Evolutionary conservation across 345 rosid species (phyloP).

Genomic region (Brassica rapa): DNA sequence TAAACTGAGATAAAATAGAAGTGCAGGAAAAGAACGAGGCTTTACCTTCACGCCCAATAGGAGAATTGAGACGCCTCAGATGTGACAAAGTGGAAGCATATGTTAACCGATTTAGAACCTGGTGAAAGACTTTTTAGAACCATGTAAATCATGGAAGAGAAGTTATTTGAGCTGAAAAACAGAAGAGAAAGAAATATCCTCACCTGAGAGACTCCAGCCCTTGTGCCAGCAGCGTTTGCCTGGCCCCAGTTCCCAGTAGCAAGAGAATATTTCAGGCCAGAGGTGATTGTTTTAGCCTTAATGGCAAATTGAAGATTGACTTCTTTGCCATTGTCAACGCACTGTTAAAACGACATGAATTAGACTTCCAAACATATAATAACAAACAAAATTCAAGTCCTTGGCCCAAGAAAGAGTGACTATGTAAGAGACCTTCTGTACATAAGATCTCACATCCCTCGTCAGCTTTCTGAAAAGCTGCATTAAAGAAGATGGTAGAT

Average conservation of each 20-base stretch:
- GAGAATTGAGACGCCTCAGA: conserved; percentile 94
- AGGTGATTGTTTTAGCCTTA: conserved; percentile 96
- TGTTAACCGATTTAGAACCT: conserved; percentile 96
- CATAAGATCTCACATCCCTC: conserved; percentile 90
- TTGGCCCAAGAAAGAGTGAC: conserved; percentile 14
- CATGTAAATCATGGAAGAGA: conserved; percentile 7
- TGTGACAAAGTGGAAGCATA: conserved; percentile 97
- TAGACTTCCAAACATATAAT: conserved; percentile 30
- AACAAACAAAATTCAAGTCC: conserved; percentile 13
- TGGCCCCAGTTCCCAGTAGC: conserved; percentile 99
- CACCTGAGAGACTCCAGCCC: conserved; percentile 99
- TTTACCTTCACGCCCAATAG: conserved; percentile 98
- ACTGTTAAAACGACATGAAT: conserved; percentile 47
- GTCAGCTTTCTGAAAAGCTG: conserved; percentile 97
- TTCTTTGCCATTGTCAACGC: conserved; percentile 97
- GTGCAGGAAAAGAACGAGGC: conserved; percentile 25
- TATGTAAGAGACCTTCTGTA: conserved; percentile 77
- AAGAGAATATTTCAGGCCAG: conserved; percentile 95
- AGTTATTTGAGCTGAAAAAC: neutral
- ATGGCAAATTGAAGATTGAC: conserved; percentile 96
- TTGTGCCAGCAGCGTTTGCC: conserved; percentile 99
- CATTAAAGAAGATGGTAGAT: conserved; percentile 29
- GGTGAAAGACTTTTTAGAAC: conserved; percentile 18
- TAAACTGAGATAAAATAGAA: conserved; percentile 7
- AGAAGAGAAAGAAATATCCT: conserved; percentile 10